phyloP scores from a whole-genome alignment of 345 rosid genomes.

The Passiflora organensis region DNA sequence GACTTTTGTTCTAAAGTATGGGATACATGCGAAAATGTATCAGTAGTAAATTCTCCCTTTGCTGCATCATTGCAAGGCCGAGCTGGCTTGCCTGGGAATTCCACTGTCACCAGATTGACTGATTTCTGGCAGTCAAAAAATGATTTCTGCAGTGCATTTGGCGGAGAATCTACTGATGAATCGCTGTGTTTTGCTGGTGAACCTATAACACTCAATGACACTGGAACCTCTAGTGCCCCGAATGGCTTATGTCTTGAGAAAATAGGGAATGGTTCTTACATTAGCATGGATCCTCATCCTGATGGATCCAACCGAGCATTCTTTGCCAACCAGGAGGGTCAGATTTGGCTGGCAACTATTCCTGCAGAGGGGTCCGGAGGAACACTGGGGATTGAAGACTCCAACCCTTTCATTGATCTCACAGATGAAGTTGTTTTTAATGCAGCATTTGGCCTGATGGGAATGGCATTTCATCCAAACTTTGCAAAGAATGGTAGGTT shows the following conservation, averaged over 20 bases:
- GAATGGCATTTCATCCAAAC: slow-evolving; percentile 45
- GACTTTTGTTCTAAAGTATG: slow-evolving; percentile 79
- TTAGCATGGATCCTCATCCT: slow-evolving; percentile 53
- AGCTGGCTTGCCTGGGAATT: slow-evolving; percentile 41
- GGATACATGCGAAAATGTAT: slow-evolving; percentile 71
- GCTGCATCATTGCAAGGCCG: slow-evolving; percentile 62
- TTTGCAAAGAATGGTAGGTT: slow-evolving; percentile 37
- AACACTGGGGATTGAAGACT: slow-evolving; percentile 34
- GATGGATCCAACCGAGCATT: slow-evolving; percentile 60
- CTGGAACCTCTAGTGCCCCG: slow-evolving; percentile 24
- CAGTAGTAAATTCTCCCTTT: slow-evolving; percentile 63
- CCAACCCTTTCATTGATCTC: slow-evolving; percentile 52
- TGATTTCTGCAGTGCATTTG: slow-evolving; percentile 31
- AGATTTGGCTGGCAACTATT: slow-evolving; percentile 49
- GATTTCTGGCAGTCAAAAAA: slow-evolving; percentile 28
- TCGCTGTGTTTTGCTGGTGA: slow-evolving; percentile 23
- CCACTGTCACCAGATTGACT: slow-evolving; percentile 27
- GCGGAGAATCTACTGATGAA: slow-evolving; percentile 20
- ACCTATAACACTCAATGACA: slow-evolving; percentile 20
- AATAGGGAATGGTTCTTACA: slow-evolving; percentile 47
- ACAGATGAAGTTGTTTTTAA: slow-evolving; percentile 38
- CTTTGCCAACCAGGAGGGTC: slow-evolving; percentile 46
- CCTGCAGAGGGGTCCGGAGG: slow-evolving; percentile 50
- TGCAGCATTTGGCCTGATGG: slow-evolving; percentile 31
- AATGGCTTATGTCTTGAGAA: slow-evolving; percentile 55